phyloP scores from a whole-genome alignment of 2,329 filamentous ascomycete genomes.

The Talaromyces sp. region DNA sequence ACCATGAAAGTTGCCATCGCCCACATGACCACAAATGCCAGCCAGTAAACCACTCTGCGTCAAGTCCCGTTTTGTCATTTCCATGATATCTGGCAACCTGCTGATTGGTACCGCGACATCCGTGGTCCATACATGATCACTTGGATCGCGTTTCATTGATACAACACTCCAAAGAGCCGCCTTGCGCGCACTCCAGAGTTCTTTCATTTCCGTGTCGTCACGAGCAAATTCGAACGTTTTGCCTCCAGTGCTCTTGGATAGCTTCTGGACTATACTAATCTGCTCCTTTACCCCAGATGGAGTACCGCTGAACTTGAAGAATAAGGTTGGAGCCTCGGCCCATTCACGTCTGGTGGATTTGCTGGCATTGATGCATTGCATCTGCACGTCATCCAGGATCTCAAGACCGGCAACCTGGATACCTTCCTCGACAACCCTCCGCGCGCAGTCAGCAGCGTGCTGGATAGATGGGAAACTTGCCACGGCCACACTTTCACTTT shows the following conservation, averaged over 20 bases:
- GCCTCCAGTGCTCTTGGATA: constrained; percentile 52
- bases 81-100: constrained; percentile 65
- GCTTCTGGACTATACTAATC: constrained; percentile 54
- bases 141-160: constrained; percentile 55
- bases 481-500: constrained; percentile 75
- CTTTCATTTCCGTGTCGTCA: constrained; percentile 58
- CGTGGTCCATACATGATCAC: constrained; percentile 68
- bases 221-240: constrained; percentile 64
- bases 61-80: constrained; percentile 63
- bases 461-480: constrained; percentile 61
- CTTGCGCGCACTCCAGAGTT: constrained; percentile 72
- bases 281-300: constrained; percentile 59
- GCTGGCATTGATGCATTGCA: constrained; percentile 61
- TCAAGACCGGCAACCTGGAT: constrained; percentile 88
- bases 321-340: constrained; percentile 66
- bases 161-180: constrained; percentile 69
- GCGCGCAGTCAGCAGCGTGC: constrained; percentile 71
- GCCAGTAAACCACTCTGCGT: constrained; percentile 57
- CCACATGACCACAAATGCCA: constrained; percentile 67
- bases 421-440: constrained; percentile 71
- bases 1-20: constrained; percentile 70
- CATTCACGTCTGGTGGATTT: constrained; percentile 49
- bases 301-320: constrained; percentile 70
- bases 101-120: constrained; percentile 76
- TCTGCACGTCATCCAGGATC: constrained; percentile 87